Conservation (phyloP, 257 asterid genomes). For the Solanum sejunctum region DNA sequence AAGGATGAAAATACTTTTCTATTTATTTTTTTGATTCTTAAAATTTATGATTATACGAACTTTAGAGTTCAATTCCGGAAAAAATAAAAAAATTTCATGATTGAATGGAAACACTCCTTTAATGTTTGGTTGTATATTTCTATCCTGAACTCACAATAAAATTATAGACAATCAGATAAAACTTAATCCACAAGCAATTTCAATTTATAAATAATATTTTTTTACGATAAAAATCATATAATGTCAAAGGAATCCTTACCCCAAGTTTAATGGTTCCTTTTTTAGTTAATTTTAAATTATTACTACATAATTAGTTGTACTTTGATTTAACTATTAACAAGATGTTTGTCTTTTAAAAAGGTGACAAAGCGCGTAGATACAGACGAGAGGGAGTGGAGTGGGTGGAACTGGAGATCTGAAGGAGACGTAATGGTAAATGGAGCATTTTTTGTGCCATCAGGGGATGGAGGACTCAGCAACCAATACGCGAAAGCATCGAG, state of each 20-base stretch:
- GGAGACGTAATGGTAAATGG: conserved; percentile 57
- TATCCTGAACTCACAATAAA: no score
- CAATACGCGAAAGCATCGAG: conserved; percentile 48
- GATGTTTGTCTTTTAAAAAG: neutral
- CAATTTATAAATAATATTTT: no score
- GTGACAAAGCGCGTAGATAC: conserved; percentile 57
- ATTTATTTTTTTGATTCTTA: no score
- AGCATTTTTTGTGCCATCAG: conserved; percentile 58
- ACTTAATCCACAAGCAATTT: neutral
- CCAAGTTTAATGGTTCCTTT: neutral
- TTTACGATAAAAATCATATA: no score
- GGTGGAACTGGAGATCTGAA: conserved; percentile 61
- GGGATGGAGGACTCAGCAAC: conserved; percentile 33
- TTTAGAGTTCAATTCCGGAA: no score
- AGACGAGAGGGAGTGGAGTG: conserved; percentile 37
- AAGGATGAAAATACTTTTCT: no score
- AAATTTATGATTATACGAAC: no score
- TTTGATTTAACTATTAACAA: neutral
- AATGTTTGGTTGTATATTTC: neutral
- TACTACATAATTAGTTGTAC: neutral
- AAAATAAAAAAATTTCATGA: no score
- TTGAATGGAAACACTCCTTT: neutral
- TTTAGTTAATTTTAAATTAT: neutral
- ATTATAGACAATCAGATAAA: no score
- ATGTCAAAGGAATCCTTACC: neutral